Percentiles rank a stretch among this genome's conserved stretches.
Conservation (phyloP, 345 rosid species). For the Cardamine occulta region DNA sequence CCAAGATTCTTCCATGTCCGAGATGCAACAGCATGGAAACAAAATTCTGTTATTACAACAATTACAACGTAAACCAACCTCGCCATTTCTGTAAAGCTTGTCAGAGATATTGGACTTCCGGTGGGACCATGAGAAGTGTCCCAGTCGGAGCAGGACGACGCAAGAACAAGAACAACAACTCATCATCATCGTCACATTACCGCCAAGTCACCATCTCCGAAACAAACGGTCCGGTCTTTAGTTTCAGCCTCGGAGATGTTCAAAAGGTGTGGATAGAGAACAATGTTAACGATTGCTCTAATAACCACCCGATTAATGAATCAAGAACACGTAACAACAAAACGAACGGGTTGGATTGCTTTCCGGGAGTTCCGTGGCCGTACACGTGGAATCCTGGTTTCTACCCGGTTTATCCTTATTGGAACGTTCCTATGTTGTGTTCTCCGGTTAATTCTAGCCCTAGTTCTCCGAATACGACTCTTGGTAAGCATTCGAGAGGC, state of each 20-base stretch:
- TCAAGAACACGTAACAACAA: constrained; percentile 31
- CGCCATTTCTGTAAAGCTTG: constrained; percentile 94
- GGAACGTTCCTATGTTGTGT: constrained; percentile 62
- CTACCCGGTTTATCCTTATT: constrained; percentile 66
- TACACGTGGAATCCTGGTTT: constrained; percentile 65
- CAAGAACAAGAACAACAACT: constrained; percentile 70
- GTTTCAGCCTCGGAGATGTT: constrained; percentile 60
- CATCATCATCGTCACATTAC: constrained; percentile 51
- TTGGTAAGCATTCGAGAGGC: constrained; percentile 79
- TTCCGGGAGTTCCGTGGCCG: constrained; percentile 73
- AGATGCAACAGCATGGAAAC: constrained; percentile 90
- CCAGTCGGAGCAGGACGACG: constrained; percentile 92
- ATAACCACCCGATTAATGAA: background rate
- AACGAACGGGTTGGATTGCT: constrained; percentile 54
- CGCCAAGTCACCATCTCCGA: constrained; percentile 68
- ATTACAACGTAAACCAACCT: constrained; percentile 89
- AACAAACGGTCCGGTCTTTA: constrained; percentile 56
- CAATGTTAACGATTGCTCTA: background rate
- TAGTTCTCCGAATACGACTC: constrained; percentile 41
- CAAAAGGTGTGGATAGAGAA: constrained; percentile 40
- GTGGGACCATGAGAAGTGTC: constrained; percentile 93
- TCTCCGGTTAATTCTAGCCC: constrained; percentile 45
- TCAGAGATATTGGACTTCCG: constrained; percentile 93
- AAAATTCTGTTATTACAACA: constrained; percentile 91
- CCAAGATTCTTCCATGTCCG: constrained; percentile 84